Evolutionary conservation across 371 early-diverging fungal genomes (phyloP).

Genomic region (Rhizopus microsporus): DNA sequence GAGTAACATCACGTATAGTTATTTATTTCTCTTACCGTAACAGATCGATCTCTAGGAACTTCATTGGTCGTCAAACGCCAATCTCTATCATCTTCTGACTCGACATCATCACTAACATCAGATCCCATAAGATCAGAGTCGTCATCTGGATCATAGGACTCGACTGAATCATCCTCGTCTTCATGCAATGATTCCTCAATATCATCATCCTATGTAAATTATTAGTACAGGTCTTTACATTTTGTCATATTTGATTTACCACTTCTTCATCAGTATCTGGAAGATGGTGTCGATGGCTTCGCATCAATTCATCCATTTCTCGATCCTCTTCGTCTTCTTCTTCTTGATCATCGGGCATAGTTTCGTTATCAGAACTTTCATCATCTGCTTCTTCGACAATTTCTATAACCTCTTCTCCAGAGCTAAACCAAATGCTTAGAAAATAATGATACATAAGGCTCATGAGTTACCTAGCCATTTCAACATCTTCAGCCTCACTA

Average conservation of each 20-base stretch:
- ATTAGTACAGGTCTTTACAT: background rate
- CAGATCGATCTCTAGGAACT: background rate
- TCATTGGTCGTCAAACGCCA: background rate
- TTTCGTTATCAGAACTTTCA: slow-evolving; percentile 16
- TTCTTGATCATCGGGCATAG: slow-evolving; percentile 34
- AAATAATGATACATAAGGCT: background rate
- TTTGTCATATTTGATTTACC: background rate
- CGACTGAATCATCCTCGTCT: background rate
- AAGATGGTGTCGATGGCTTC: slow-evolving; percentile 25
- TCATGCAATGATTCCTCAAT: background rate
- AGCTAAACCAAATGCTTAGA: background rate
- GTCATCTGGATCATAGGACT: background rate
- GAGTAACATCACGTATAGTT: background rate
- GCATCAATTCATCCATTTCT: slow-evolving; percentile 24
- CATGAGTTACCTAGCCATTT: slow-evolving; percentile 23
- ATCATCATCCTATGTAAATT: background rate
- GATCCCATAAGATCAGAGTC: background rate
- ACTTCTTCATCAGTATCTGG: slow-evolving; percentile 22
- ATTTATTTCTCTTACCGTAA: background rate
- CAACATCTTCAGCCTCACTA: slow-evolving; percentile 32
- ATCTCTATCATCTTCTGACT: slow-evolving; percentile 1
- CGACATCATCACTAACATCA: slow-evolving; percentile 6
- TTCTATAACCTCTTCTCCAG: slow-evolving; percentile 17
- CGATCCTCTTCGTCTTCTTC: slow-evolving; percentile 43
- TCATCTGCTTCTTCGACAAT: slow-evolving; percentile 1